A percentile compares a stretch with the other conserved stretches of the same genome.
Conservation (phyloP, 345 rosid genomes). For the Reutealis trisperma region DNA sequence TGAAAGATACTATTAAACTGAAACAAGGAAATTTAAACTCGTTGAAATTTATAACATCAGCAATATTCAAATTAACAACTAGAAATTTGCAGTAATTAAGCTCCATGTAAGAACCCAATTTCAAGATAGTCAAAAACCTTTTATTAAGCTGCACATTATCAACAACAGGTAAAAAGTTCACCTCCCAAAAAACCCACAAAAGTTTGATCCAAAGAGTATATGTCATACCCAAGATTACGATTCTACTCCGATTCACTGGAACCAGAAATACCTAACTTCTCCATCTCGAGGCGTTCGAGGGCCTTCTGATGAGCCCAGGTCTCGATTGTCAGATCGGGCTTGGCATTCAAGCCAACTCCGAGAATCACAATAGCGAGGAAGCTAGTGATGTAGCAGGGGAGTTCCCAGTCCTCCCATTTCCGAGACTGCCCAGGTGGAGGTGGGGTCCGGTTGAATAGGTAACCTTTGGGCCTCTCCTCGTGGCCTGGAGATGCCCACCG, state of each 20-base stretch:
- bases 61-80: slow-evolving; percentile 5
- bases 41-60: slow-evolving; percentile 2
- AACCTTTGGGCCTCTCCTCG: slow-evolving; percentile 90
- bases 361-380: slow-evolving; percentile 92
- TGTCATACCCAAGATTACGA: background rate
- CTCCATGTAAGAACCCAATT: slow-evolving; percentile 12
- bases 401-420: slow-evolving; percentile 99
- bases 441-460: slow-evolving; percentile 78
- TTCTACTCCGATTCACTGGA: slow-evolving; percentile 26
- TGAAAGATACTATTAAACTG: background rate
- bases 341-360: slow-evolving; percentile 95
- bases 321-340: slow-evolving; percentile 98
- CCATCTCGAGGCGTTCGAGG: slow-evolving; percentile 74
- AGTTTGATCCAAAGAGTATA: background rate
- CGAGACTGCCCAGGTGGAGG: slow-evolving; percentile 79
- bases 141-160: slow-evolving; percentile 13
- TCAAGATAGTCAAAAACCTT: slow-evolving; percentile 8
- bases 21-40: slow-evolving; percentile 5
- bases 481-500: slow-evolving; percentile 86
- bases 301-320: slow-evolving; percentile 99
- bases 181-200: background rate
- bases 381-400: slow-evolving; percentile 97
- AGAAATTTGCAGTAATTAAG: background rate
- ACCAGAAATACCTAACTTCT: slow-evolving; percentile 39
- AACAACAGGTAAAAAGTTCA: background rate